A percentile compares a stretch with the other conserved stretches of the same genome.
Conservation (phyloP, 2,329 filamentous ascomycete genomes). For the Aspergillus sp. region DNA sequence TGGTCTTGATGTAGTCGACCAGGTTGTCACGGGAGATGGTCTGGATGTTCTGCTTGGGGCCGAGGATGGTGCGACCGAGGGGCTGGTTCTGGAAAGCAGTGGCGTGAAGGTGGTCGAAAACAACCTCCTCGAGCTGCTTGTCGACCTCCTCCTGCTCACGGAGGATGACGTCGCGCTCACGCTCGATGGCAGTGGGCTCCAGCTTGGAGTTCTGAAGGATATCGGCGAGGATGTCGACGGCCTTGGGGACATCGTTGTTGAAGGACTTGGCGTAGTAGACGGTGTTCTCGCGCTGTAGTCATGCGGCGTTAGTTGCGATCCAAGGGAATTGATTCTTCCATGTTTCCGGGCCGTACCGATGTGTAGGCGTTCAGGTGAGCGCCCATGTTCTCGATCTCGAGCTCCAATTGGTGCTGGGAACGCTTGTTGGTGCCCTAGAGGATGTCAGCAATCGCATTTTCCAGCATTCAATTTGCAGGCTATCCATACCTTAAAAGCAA, state of each 20-base stretch:
- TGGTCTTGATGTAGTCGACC: constrained; percentile 95
- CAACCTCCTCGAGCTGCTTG: constrained; percentile 99
- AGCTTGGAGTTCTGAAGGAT: constrained; percentile 99
- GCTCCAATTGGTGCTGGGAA: constrained; percentile 94
- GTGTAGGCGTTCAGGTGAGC: constrained; percentile 99
- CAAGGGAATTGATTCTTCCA: constrained; percentile 15
- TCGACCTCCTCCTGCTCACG: constrained; percentile 99
- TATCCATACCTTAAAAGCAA: constrained; percentile 89
- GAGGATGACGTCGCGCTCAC: constrained; percentile 97
- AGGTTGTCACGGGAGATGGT: constrained; percentile 92
- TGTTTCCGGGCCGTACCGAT: constrained; percentile 66
- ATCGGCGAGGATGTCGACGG: constrained; percentile 97
- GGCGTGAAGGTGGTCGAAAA: constrained; percentile 98
- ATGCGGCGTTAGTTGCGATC: constrained; percentile 27
- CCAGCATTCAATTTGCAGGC: not conserved
- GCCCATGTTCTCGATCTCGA: constrained; percentile 99
- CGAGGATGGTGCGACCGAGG: constrained; percentile 94
- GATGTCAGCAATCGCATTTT: constrained; percentile 18
- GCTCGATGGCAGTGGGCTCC: constrained; percentile 87
- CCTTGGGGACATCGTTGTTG: constrained; percentile 94
- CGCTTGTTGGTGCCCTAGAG: constrained; percentile 81
- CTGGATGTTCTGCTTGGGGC: constrained; percentile 96
- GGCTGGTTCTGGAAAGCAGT: constrained; percentile 97
- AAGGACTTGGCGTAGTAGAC: constrained; percentile 99
- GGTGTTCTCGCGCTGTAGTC: constrained; percentile 85